Evolutionary conservation across 2,329 filamentous ascomycete genomes (phyloP).

Genomic region (Chaetomium strumarium): DNA sequence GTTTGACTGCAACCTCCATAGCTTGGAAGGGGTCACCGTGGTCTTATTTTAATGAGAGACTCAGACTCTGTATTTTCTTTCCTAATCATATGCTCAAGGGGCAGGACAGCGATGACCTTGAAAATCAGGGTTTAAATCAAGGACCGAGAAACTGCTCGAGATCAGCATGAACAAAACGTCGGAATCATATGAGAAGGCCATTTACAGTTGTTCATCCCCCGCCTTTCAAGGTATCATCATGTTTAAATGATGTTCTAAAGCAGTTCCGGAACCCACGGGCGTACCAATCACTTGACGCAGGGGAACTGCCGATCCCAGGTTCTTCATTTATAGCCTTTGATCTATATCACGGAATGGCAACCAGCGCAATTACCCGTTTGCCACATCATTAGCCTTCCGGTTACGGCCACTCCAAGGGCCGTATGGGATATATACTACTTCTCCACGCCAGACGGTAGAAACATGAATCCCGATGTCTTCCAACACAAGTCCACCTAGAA

Average conservation of each 20-base stretch:
- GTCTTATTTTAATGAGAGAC: too few species aligned
- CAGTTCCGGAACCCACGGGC: neutral
- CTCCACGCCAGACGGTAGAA: neutral
- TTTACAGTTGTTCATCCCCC: neutral
- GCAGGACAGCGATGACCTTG: too few species aligned
- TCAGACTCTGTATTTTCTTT: too few species aligned
- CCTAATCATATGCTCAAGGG: too few species aligned
- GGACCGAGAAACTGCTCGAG: too few species aligned
- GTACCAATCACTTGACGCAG: conserved; percentile 9
- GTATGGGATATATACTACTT: conserved; percentile 3
- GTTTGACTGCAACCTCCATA: too few species aligned
- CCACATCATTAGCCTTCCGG: conserved; percentile 7
- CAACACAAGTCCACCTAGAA: neutral
- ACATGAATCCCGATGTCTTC: too few species aligned
- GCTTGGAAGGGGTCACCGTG: too few species aligned
- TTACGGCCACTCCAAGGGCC: neutral
- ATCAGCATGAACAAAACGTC: too few species aligned
- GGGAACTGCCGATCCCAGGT: conserved; percentile 7
- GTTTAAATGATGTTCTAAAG: neutral
- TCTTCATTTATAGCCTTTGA: neutral
- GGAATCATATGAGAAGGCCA: too few species aligned
- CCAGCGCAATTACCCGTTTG: conserved; percentile 7
- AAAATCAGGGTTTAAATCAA: too few species aligned
- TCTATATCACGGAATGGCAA: conserved; percentile 3
- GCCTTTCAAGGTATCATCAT: neutral